A percentile compares a stretch with the other conserved stretches of the same genome.
phyloP scores from a whole-genome alignment of 768 basidiomycete species.

The Tulasnella calospora region DNA sequence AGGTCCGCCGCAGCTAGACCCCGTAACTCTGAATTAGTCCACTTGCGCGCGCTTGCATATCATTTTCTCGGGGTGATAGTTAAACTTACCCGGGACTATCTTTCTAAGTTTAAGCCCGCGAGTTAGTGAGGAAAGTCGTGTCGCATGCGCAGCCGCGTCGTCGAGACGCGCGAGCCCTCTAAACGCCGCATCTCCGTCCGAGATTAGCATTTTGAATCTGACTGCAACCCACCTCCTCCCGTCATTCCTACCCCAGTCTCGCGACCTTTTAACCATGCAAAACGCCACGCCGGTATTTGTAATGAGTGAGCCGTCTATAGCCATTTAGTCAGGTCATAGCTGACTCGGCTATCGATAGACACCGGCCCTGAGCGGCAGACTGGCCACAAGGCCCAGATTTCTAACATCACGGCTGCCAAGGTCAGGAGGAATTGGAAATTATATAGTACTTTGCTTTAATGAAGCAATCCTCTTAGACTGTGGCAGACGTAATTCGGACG shows the following conservation, averaged over 20 bases:
- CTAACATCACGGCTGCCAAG: conserved; percentile 96
- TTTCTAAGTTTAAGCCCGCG: no score
- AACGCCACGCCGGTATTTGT: conserved; percentile 66
- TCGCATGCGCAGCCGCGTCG: no score
- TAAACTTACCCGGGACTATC: no score
- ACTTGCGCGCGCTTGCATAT: no score
- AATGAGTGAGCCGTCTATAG: conserved; percentile 54
- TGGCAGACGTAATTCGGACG: conserved; percentile 95
- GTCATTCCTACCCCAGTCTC: background rate
- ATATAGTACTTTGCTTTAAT: background rate
- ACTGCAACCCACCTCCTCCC: background rate
- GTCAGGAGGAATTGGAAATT: conserved; percentile 40
- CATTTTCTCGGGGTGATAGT: no score
- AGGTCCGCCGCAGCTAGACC: no score
- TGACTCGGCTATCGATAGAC: conserved; percentile 47
- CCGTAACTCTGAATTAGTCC: no score
- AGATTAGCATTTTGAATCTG: background rate
- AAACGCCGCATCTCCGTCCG: conserved; percentile 9
- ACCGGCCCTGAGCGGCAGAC: conserved; percentile 90
- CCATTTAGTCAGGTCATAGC: background rate
- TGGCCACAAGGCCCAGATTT: conserved; percentile 91
- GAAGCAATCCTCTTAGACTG: conserved; percentile 54
- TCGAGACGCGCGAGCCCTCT: background rate
- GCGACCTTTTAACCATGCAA: background rate
- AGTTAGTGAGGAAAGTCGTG: no score